Evolutionary conservation across 352 stramenopile genomes (phyloP), one percentile per base, ranked within the genome.

Genomic region (Elongisporangium prolatum): DNA sequence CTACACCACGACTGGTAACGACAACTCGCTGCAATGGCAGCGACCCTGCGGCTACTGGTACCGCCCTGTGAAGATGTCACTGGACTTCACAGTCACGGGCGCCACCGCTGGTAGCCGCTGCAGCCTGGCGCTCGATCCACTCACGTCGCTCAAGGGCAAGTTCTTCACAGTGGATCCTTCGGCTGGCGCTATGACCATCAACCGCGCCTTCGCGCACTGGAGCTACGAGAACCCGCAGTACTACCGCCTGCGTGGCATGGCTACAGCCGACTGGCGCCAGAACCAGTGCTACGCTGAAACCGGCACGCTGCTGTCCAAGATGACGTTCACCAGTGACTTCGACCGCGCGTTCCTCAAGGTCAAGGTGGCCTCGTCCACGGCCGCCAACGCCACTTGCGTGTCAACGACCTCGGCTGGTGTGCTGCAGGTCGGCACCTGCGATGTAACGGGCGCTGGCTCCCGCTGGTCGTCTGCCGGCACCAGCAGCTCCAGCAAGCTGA

Each of bases 221-320:
- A 54, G 57, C 47, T 72, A 64, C 61, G 64, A 75, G 34, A 60
- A 52, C 38, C 57, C 60, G 25, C 24, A 59, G 24, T 75, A 72
- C 59, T 60, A 66, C 64, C 68, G 58, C 18, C 47, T 75, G 18
- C 64, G 60, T 8, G 68, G 68, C 49, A 69, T 75, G 60, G 68
- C 54, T 10, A 56, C 54, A 2, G 61, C 68, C 3, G 64, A 75
- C 55, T 66, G 49, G 21, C 59, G 63, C n/a, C 56, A 59, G 18
- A 63, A 75, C 56, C 64, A 72, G 61, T 75, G 68, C 56, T 72
- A 70, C 49, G 60, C 68, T 1, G 68, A 75, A 56, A 70, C 64
- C 0, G 68, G 68, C 28, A 64, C 55, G 48, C 57, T 70, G 10
- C 44, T 59, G 5, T 34, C 14, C 16, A 25, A 44, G 16, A 64